These are phyloP conservation scores for Paraconiothyrium brasiliense DNA, from an alignment of 2,329 filamentous ascomycete genomes.

Conservation along the genomic window DNA sequence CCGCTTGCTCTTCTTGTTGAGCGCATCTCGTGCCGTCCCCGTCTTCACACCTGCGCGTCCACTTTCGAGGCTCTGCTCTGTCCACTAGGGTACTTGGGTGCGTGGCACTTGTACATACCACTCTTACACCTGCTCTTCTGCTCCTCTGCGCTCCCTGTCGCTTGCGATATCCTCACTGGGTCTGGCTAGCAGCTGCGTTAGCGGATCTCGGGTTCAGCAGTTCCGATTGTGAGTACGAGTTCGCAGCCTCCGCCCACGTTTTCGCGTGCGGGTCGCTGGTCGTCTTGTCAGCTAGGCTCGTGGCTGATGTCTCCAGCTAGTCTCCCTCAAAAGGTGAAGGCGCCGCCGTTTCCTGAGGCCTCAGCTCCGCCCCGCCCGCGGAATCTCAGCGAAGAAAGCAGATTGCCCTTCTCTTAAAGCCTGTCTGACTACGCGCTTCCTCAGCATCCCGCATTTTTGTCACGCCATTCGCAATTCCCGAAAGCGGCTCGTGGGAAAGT, in stretches of 20 bases:
- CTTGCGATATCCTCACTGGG: constrained; percentile 8
- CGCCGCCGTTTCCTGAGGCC: constrained; percentile 7
- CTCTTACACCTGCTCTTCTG: neutral
- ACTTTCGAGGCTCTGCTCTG: neutral
- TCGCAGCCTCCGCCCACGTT: constrained; percentile 10
- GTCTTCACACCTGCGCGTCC: neutral
- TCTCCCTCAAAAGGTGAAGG: constrained; percentile 10
- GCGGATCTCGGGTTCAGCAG: constrained; percentile 1
- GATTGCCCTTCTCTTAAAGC: neutral
- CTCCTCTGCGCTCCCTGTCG: neutral
- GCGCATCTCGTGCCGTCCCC: neutral
- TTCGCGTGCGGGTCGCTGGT: constrained; percentile 6
- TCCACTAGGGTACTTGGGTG: neutral
- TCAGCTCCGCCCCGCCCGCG: constrained; percentile 9
- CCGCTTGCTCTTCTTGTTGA: constrained; percentile 7
- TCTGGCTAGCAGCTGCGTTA: constrained; percentile 3
- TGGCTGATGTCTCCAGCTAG: constrained; percentile 14
- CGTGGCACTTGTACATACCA: neutral
- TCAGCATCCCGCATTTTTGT: constrained; percentile 32
- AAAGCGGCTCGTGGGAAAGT: constrained; percentile 35
- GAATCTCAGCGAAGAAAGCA: constrained; percentile 2
- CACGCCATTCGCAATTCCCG: constrained; percentile 32
- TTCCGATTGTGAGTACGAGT: constrained; percentile 10
- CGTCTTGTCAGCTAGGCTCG: constrained; percentile 2
- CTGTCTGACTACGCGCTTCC: constrained; percentile 24